Base-by-base conservation (phyloP, 202 grass and related monocot genomes). In the Dendrocalamus latiflorus region DNA sequence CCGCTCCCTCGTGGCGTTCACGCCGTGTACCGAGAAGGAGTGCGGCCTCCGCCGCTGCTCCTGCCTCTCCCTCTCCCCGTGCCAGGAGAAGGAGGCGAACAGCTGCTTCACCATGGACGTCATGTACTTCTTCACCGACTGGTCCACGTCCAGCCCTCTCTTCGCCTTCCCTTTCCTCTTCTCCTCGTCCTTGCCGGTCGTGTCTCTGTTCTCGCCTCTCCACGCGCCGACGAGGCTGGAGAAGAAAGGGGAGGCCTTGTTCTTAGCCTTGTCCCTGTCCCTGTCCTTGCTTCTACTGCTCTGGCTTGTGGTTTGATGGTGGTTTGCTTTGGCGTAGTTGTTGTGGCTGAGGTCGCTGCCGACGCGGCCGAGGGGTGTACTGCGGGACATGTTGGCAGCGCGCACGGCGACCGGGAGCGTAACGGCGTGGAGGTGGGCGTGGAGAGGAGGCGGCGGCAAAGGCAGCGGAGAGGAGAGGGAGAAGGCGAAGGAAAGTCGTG, bases 101-200 rank as follows among this genome's bases (percentile, higher is more conserved):
- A 95, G 79, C 41, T 89, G 86, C 87, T 94, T 91, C 65, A 95
- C 81, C 89, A 96, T 78, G 66, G 89, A 78, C 21, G 83, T 38
- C 78, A 88, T 76, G 88, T 91, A 88, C 81, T 80, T 90, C 86
- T 82, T 95, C 81, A 93, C 79, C 18, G 89, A 75, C 82, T 91
- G 91, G 33, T 87, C 84, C 71, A 94, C 86, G 63, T 93, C 85
- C 25, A 90, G 59, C 65, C 65, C 84, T 34, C 90, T 90, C 83
- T 60, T 93, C 55, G 63, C 82, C 69, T 49, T 78, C 12, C 42
- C 87, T 25, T 70, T 84, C 74, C 70, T 86, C 83, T 45, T 85
- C 28, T 89, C 87, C 39, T 87, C 92, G 9, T 68, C 78, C 79
- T 76, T 86, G 4, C 63, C 63, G 41, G 26, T 11, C 18, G 65